phyloP scores from a whole-genome alignment of 805 yeast species.

The Millerozyma acaciae region DNA sequence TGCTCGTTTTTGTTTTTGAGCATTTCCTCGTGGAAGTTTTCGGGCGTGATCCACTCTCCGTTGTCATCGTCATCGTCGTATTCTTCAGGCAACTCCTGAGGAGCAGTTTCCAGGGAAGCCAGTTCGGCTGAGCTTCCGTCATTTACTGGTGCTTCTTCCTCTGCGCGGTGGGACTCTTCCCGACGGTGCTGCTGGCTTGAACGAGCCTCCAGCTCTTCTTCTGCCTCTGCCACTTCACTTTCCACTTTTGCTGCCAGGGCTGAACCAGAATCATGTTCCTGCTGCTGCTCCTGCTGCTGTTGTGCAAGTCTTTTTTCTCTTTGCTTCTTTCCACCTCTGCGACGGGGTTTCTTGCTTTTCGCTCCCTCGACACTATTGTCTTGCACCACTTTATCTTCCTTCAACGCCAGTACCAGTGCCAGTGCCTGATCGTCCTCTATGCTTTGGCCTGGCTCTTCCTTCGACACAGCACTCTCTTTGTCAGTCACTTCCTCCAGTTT shows the following conservation, averaged over 20 bases:
- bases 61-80: conserved; percentile 77
- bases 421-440: conserved; percentile 11
- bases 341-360: conserved; percentile 26
- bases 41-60: conserved; percentile 90
- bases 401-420: neutral
- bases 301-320: conserved; percentile 52
- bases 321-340: conserved; percentile 66
- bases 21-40: conserved; percentile 68
- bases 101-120: conserved; percentile 3
- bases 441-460: conserved; percentile 20
- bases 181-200: neutral
- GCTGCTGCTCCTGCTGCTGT: conserved; percentile 24
- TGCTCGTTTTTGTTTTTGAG: conserved; percentile 64
- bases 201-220: too few species aligned
- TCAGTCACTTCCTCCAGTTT: conserved; percentile 9
- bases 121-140: conserved; percentile 1
- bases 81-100: conserved; percentile 36
- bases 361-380: conserved; percentile 8
- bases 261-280: conserved; percentile 18
- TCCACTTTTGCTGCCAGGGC: conserved; percentile 8
- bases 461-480: conserved; percentile 14
- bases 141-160: neutral
- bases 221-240: conserved; percentile 8
- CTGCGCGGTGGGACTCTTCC: neutral
- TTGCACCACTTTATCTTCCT: conserved; percentile 8